A percentile compares a stretch with the other conserved stretches of the same genome.
Evolutionary conservation across 2,329 filamentous ascomycete genomes (phyloP).

Genomic region (Emmonsiellopsis sp.): DNA sequence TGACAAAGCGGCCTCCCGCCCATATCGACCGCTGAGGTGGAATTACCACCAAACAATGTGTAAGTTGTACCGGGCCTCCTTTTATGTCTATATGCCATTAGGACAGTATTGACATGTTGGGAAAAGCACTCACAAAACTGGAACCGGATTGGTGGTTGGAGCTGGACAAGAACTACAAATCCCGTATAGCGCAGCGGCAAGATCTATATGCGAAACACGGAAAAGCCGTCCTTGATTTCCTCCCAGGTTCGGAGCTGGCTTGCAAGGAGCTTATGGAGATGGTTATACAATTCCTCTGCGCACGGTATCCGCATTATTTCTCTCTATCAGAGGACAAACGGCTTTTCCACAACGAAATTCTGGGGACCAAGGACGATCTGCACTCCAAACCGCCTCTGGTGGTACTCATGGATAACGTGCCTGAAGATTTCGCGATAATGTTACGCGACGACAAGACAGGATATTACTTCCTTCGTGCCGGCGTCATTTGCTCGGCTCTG

Average conservation of each 20-base stretch:
- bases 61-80: constrained; percentile 37
- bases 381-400: constrained; percentile 54
- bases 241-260: constrained; percentile 68
- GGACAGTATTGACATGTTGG: constrained; percentile 1
- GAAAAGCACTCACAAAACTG: constrained; percentile 62
- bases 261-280: constrained; percentile 87
- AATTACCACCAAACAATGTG: constrained; percentile 86
- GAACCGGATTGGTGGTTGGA: constrained; percentile 87
- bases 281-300: constrained; percentile 67
- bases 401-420: constrained; percentile 66
- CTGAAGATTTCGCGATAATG: constrained; percentile 76
- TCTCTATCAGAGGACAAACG: constrained; percentile 45
- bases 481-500: constrained; percentile 67
- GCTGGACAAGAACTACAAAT: constrained; percentile 62
- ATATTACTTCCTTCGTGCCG: constrained; percentile 64
- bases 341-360: constrained; percentile 59
- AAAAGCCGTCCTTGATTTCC: constrained; percentile 53
- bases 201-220: constrained; percentile 56
- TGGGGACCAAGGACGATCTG: constrained; percentile 55
- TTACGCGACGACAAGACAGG: constrained; percentile 63
- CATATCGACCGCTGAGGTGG: constrained; percentile 77
- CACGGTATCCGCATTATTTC: constrained; percentile 70
- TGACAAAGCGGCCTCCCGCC: constrained; percentile 57
- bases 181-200: constrained; percentile 60
- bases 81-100: neutral